Evolutionary conservation across 768 basidiomycete species (phyloP).

Genomic region (Crucibulum laeve): DNA sequence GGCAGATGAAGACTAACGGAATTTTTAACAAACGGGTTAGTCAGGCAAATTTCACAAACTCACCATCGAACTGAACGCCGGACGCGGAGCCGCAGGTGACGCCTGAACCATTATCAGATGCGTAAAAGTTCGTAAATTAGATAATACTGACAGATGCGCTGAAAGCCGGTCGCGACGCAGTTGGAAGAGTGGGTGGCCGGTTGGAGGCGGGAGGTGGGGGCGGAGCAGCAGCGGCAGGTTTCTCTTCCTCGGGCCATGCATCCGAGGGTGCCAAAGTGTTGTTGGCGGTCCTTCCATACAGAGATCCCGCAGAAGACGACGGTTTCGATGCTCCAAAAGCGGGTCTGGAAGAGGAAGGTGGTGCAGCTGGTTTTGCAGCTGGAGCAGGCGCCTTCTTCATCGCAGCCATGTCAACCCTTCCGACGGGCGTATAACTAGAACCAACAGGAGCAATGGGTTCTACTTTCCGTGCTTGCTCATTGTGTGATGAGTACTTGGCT

Average conservation of each 20-base stretch:
- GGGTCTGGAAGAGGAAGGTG: conserved; percentile 42
- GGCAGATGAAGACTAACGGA: background rate
- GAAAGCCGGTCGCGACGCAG: conserved; percentile 35
- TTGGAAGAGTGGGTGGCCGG: conserved; percentile 44
- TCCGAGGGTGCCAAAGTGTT: conserved; percentile 44
- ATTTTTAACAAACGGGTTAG: too few species aligned
- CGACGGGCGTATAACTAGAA: conserved; percentile 71
- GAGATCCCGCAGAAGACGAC: conserved; percentile 34
- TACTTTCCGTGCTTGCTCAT: conserved; percentile 64
- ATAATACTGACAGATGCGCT: conserved; percentile 27
- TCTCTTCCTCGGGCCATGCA: conserved; percentile 54
- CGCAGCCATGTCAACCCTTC: conserved; percentile 64
- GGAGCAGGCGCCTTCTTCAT: conserved; percentile 43
- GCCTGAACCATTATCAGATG: too few species aligned
- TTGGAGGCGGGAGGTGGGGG: conserved; percentile 40
- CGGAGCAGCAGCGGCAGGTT: conserved; percentile 29
- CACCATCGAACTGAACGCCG: conserved; percentile 31
- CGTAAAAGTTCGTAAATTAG: too few species aligned
- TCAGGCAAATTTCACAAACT: conserved; percentile 5
- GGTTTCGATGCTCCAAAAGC: conserved; percentile 38
- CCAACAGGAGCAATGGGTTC: conserved; percentile 84
- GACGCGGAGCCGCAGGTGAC: conserved; percentile 15
- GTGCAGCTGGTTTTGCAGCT: conserved; percentile 29
- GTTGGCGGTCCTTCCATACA: conserved; percentile 34
- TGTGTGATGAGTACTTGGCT: conserved; percentile 84